These are phyloP conservation scores for Melastoma malabathricum DNA, from an alignment of 345 rosid species.

Conservation along the genomic window DNA sequence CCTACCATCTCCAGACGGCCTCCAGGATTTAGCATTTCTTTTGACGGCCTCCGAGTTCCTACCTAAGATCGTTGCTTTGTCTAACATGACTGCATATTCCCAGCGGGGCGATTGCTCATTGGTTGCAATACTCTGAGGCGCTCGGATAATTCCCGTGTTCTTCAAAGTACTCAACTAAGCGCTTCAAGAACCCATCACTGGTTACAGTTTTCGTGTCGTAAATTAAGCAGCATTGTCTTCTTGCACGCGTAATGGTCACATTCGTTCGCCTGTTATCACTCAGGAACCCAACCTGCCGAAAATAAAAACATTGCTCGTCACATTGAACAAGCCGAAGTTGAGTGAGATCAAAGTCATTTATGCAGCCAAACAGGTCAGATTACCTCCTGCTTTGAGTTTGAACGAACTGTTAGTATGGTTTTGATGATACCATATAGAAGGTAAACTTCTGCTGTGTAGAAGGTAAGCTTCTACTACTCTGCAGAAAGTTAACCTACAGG, in stretches of 20 bases:
- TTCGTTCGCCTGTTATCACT: slow-evolving; percentile 83
- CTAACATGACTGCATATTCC: no score
- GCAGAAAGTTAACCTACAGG: no score
- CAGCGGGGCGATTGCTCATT: no score
- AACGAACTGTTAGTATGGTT: no score
- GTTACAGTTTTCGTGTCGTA: slow-evolving; percentile 85
- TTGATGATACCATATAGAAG: no score
- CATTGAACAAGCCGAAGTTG: neutral
- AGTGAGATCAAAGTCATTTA: neutral
- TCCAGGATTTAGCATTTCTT: no score
- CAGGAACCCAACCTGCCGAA: slow-evolving; percentile 61
- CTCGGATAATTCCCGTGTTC: slow-evolving; percentile 87
- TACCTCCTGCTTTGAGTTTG: slow-evolving; percentile 88
- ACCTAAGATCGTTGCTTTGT: no score
- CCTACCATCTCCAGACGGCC: no score
- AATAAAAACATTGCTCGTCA: no score
- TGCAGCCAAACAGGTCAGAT: slow-evolving; percentile 1
- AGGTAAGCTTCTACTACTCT: no score
- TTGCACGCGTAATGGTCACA: slow-evolving; percentile 85
- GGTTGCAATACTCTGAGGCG: slow-evolving; percentile 59
- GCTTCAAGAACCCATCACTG: slow-evolving; percentile 60
- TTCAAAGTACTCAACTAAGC: slow-evolving; percentile 71
- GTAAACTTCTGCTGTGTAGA: no score
- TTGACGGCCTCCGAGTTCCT: no score
- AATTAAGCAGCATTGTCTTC: slow-evolving; percentile 85